Percentiles rank a stretch among this genome's conserved stretches.
Conservation (phyloP, 345 rosid genomes). For the Murraya paniculata region DNA sequence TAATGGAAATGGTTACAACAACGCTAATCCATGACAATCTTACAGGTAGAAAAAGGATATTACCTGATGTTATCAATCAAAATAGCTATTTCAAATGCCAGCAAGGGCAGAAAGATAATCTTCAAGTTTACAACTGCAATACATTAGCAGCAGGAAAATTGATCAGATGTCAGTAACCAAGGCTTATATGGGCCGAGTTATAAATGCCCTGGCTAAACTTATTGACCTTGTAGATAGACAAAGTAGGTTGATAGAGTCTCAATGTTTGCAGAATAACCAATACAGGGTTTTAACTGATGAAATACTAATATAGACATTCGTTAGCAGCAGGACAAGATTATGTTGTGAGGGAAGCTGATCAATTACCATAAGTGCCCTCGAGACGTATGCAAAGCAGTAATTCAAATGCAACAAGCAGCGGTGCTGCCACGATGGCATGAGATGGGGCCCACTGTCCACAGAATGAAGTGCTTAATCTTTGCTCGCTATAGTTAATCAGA, state of each 20-base stretch:
- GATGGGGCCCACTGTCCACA: constrained; percentile 90
- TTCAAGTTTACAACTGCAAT: constrained; percentile 74
- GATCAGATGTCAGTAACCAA: not conserved
- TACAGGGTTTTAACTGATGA: not conserved
- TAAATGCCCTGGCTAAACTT: not conserved
- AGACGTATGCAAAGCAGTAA: constrained; percentile 77
- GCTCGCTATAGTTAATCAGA: not conserved
- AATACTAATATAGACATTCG: not conserved
- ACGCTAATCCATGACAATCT: not conserved
- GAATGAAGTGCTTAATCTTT: constrained; percentile 10
- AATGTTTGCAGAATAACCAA: not conserved
- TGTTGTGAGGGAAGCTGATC: constrained; percentile 9
- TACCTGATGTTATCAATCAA: constrained; percentile 92
- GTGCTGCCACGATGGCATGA: constrained; percentile 71
- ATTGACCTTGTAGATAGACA: constrained; percentile 9
- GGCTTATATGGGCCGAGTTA: not conserved
- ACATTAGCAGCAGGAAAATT: constrained; percentile 2
- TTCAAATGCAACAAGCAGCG: constrained; percentile 84
- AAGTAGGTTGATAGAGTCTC: constrained; percentile 12
- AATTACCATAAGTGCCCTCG: constrained; percentile 56
- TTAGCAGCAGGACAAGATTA: constrained; percentile 6
- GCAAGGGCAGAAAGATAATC: constrained; percentile 76
- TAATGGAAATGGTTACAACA: not conserved
- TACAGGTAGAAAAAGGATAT: constrained; percentile 4
- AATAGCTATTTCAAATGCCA: constrained; percentile 67